Base-by-base conservation (phyloP, 495 filamentous ascomycete genomes). In the Clavariopsis aquatica region DNA sequence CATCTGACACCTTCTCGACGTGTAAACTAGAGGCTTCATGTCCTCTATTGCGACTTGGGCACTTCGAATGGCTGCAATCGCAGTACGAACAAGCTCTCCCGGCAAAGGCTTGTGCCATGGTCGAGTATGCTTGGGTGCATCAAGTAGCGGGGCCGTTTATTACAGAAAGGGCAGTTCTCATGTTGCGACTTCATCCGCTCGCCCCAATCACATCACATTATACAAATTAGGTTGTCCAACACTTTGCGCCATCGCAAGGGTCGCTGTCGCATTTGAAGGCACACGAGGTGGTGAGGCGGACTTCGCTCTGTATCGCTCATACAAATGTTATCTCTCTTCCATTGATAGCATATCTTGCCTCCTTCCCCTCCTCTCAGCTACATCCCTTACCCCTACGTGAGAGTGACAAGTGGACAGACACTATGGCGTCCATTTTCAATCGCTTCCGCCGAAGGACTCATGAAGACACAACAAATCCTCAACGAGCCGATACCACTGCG, bases 101-200 rank as follows among this genome's bases (percentile, higher is more conserved):
- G 34, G 24, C 26, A 27, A 29, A 49, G 55, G 55, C 55, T 58
- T 58, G 55, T 58, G 17, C 29, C 23, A 49, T 41, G 24, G 52
- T 45, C 26, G 38, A 20, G 36, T 2, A 2, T 10, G 27, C 36
- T 29, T 36, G 12, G 4, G 31, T 13, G 23, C 8, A 6, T 29
- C 23, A 29, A 28, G 15, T 17, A 41, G 12, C 52, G 52, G 52
- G 29, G 52, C 36, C 20, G 8, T 24, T 36, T 23, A 19, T 28
- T 43, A 45, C 60, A n/a, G 27, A 68, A 68, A 24, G 49, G 65
- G 65, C 59, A 68, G 59, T 41, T n/a, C n/a, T n/a, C n/a, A n/a
- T n/a, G n/a, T n/a, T 68, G 23, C 43, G 29, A 52, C 52, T 59
- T 52, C 36, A 52, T 12, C 63, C 55, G 63, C 20, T 36, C 58